A percentile compares a stretch with the other conserved stretches of the same genome.
Evolutionary conservation across 257 asterid genomes (phyloP).

Genomic region (Solanum boliviense): DNA sequence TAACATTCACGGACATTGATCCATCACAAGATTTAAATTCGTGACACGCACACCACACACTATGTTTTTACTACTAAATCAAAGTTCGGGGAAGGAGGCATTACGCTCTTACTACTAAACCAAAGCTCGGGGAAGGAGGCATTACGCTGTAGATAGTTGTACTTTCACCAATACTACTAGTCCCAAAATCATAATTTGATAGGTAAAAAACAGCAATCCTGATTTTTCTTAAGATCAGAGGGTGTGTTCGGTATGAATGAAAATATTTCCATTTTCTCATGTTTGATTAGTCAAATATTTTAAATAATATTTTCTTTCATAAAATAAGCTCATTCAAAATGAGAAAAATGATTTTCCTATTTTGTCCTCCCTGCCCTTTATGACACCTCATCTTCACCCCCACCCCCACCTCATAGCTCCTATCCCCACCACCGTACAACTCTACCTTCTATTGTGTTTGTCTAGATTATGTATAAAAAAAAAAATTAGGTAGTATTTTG

Average conservation of each 20-base stretch:
- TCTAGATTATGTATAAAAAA: not conserved
- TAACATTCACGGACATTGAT: not conserved
- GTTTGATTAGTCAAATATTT: too few species aligned
- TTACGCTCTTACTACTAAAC: not conserved
- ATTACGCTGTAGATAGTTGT: not conserved
- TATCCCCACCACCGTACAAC: too few species aligned
- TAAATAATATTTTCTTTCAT: too few species aligned
- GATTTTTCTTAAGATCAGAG: not conserved
- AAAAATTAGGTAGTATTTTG: too few species aligned
- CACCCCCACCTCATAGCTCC: not conserved
- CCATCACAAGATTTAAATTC: not conserved
- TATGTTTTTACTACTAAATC: not conserved
- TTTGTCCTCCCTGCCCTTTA: not conserved
- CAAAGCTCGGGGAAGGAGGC: not conserved
- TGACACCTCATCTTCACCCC: not conserved
- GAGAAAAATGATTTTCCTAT: not conserved
- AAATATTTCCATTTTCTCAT: too few species aligned
- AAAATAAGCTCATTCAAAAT: not conserved
- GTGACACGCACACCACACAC: not conserved
- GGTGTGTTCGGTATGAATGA: not conserved
- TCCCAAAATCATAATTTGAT: not conserved
- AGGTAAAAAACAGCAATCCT: too few species aligned
- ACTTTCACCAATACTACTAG: not conserved
- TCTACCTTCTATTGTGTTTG: too few species aligned
- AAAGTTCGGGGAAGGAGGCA: not conserved